These are phyloP conservation scores for Fraxinus platypoda DNA, from an alignment of 305 asterid species.

Conservation along the genomic window DNA sequence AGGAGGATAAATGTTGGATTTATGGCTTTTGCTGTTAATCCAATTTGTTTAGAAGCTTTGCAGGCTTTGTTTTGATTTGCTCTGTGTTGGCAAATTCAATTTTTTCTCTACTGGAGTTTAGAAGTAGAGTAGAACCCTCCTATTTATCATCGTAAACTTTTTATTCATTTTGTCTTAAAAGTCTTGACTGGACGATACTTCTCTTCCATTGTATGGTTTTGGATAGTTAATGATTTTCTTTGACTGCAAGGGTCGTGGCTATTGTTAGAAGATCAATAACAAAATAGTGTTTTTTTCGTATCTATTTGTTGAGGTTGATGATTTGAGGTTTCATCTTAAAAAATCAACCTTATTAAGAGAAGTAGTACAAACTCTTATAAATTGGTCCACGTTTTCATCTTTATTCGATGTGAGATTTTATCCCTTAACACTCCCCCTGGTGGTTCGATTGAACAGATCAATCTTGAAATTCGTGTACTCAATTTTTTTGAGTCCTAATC, in stretches of 20 bases:
- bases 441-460: too few relatives aligned
- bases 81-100: constrained; percentile 25
- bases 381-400: too few relatives aligned
- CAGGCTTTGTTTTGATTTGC: constrained; percentile 6
- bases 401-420: too few relatives aligned
- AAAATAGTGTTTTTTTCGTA: neutral
- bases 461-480: too few relatives aligned
- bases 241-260: neutral
- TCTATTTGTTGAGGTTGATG: neutral
- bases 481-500: too few relatives aligned
- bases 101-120: constrained; percentile 34
- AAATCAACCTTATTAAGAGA: too few relatives aligned
- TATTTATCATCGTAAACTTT: constrained; percentile 25
- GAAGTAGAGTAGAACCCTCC: constrained; percentile 30
- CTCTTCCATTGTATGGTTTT: constrained; percentile 18
- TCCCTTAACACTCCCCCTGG: too few relatives aligned
- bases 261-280: neutral
- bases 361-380: too few relatives aligned
- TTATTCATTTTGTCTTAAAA: constrained; percentile 8
- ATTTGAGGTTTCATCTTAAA: too few relatives aligned
- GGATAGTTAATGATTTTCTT: neutral
- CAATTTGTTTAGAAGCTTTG: neutral
- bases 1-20: constrained; percentile 12
- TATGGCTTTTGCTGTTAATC: constrained; percentile 1
- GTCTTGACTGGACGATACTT: constrained; percentile 23